phyloP scores from a whole-genome alignment of 148 eudicot species.

The Vaccinium corymbosum region DNA sequence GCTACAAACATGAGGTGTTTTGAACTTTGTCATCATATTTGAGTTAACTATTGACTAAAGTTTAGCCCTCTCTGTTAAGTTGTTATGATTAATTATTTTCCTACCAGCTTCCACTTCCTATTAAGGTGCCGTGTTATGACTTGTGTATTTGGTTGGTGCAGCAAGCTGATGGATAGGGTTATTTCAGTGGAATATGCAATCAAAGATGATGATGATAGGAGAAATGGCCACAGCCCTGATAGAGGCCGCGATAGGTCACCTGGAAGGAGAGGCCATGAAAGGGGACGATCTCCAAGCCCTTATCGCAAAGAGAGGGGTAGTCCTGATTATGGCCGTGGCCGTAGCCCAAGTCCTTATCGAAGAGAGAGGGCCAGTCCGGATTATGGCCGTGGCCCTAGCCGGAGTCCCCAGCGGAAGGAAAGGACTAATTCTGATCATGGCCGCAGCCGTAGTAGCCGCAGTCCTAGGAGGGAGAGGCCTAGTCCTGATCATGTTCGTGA shows the following conservation, averaged over 20 bases:
- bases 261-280: conserved; percentile 39
- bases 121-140: not conserved
- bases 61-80: not conserved
- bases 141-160: conserved; percentile 22
- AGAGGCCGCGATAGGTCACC: conserved; percentile 65
- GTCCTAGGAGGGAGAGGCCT: conserved; percentile 34
- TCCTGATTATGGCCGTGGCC: conserved; percentile 49
- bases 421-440: conserved; percentile 15
- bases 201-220: conserved; percentile 63
- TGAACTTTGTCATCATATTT: not conserved
- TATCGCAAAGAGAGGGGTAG: conserved; percentile 52
- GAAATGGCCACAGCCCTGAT: conserved; percentile 63
- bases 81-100: not conserved
- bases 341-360: conserved; percentile 47
- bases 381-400: conserved; percentile 35
- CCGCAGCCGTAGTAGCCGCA: conserved; percentile 16
- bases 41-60: not conserved
- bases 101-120: not conserved
- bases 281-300: conserved; percentile 37
- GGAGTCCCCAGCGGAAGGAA: conserved; percentile 16
- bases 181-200: conserved; percentile 81
- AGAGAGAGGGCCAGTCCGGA: conserved; percentile 45
- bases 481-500: conserved; percentile 28
- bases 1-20: conserved; percentile 74
- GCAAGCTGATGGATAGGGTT: conserved; percentile 78